These are phyloP conservation scores for Hanseniaspora mollemarum DNA, from an alignment of 805 yeast species.

Conservation along the genomic window DNA sequence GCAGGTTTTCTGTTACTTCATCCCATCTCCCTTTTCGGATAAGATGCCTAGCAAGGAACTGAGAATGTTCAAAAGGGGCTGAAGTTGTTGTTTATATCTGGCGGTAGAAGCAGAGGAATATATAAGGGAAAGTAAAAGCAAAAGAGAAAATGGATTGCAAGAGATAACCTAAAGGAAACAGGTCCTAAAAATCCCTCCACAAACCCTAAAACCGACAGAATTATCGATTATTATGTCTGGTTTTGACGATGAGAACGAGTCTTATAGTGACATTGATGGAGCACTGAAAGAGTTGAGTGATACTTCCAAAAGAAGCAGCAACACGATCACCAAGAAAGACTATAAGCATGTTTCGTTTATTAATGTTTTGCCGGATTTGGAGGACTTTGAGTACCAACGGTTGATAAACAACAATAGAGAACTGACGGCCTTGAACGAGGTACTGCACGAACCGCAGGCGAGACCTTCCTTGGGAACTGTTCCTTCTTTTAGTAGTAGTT, in stretches of 20 bases:
- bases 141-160: too few relatives aligned
- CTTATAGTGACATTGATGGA: not conserved
- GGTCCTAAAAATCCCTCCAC: too few relatives aligned
- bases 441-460: not conserved
- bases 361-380: constrained; percentile 10
- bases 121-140: too few relatives aligned
- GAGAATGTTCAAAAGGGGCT: too few relatives aligned
- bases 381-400: constrained; percentile 14
- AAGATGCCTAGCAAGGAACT: too few relatives aligned
- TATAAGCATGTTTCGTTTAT: constrained; percentile 13
- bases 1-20: too few relatives aligned
- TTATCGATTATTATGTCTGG: not conserved
- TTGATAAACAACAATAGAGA: not conserved
- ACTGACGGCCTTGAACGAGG: not conserved
- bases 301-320: not conserved
- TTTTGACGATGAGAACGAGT: not conserved
- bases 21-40: too few relatives aligned
- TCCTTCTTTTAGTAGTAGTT: not conserved
- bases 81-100: too few relatives aligned
- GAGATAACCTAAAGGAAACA: too few relatives aligned
- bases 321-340: not conserved
- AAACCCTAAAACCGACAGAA: too few relatives aligned
- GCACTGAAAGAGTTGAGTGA: not conserved
- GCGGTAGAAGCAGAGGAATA: too few relatives aligned
- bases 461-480: not conserved